Conservation (phyloP, 2,329 filamentous ascomycete genomes). For the Diaporthe helianthi region DNA sequence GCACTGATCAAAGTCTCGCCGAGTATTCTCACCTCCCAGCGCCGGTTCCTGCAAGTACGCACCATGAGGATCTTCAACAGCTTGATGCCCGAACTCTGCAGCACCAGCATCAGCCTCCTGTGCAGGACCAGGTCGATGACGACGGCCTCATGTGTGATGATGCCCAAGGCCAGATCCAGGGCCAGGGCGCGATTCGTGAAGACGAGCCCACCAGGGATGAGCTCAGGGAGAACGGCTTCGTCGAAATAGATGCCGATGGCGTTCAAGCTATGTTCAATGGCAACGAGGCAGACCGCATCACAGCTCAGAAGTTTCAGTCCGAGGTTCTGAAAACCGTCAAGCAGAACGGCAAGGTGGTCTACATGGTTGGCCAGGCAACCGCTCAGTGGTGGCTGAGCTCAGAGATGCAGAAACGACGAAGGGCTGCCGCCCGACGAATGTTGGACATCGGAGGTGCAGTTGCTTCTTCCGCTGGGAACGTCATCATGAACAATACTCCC, state of each 20-base stretch:
- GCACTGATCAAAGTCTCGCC: constrained; percentile 15
- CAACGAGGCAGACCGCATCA: constrained; percentile 31
- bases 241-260: constrained; percentile 30
- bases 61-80: constrained; percentile 24
- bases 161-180: neutral
- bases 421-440: constrained; percentile 24
- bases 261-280: constrained; percentile 29
- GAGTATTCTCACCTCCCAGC: constrained; percentile 12
- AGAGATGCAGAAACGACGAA: constrained; percentile 32
- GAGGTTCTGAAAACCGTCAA: constrained; percentile 25
- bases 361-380: constrained; percentile 31
- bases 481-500: constrained; percentile 33
- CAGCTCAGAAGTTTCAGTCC: constrained; percentile 29
- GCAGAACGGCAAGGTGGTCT: constrained; percentile 30
- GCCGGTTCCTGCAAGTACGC: neutral
- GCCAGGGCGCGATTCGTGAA: neutral
- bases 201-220: neutral
- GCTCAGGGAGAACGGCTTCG: constrained; percentile 19
- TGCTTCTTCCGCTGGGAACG: constrained; percentile 26
- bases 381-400: constrained; percentile 32
- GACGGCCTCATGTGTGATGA: neutral
- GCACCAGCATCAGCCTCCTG: constrained; percentile 1
- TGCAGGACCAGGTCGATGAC: neutral
- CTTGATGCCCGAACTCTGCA: constrained; percentile 16
- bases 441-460: constrained; percentile 28